A percentile compares a stretch with the other conserved stretches of the same genome.
These are phyloP conservation scores for Taiozyma sp. DNA, from an alignment of 1,139 yeast species.

Conservation along the genomic window DNA sequence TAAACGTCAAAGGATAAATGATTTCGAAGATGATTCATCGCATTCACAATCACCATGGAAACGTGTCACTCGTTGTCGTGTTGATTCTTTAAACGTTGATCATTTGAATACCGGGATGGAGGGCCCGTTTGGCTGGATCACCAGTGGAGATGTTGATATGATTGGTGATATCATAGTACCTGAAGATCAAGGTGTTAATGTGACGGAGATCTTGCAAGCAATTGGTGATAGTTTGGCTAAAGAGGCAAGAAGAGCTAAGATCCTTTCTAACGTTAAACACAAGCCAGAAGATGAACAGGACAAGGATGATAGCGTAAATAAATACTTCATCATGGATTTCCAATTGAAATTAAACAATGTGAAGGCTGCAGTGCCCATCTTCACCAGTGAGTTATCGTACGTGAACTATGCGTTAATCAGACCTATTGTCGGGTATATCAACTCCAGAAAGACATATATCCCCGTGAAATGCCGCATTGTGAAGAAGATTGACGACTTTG, in stretches of 20 bases:
- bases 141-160: conserved; percentile 87
- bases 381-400: conserved; percentile 77
- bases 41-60: conserved; percentile 37
- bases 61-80: conserved; percentile 70
- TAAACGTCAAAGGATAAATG: conserved; percentile 33
- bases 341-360: conserved; percentile 77
- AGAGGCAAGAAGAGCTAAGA: conserved; percentile 26
- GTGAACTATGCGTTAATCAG: conserved; percentile 86
- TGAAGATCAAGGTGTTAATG: conserved; percentile 34
- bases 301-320: conserved; percentile 32
- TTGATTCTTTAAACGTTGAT: conserved; percentile 80
- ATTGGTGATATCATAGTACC: conserved; percentile 86
- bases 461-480: conserved; percentile 85
- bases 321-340: conserved; percentile 65
- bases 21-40: conserved; percentile 12
- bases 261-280: conserved; percentile 21
- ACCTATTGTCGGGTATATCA: conserved; percentile 94
- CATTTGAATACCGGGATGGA: conserved; percentile 85
- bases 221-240: conserved; percentile 20
- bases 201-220: conserved; percentile 19
- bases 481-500: conserved; percentile 74
- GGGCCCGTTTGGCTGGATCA: conserved; percentile 98
- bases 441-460: conserved; percentile 81
- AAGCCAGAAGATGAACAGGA: conserved; percentile 22
- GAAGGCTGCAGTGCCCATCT: conserved; percentile 82